Percentiles rank a stretch among this genome's conserved stretches.
phyloP scores from a whole-genome alignment of 2,329 filamentous ascomycete species.

The Dothidotthia symphoricarpi region DNA sequence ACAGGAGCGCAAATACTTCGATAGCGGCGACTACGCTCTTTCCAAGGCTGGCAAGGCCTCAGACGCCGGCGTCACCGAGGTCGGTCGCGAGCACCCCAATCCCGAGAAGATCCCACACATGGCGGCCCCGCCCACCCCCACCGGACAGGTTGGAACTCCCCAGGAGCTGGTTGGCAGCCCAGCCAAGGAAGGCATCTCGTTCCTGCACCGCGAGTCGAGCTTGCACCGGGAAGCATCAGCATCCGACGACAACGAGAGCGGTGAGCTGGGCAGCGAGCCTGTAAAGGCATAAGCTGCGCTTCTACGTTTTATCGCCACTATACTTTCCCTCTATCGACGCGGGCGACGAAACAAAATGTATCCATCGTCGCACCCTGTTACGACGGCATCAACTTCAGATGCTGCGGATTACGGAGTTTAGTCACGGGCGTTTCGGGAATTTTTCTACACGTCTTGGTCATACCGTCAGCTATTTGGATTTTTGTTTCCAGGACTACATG shows the following conservation, averaged over 20 bases:
- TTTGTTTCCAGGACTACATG: too few species aligned
- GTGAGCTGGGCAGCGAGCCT: conserved; percentile 7
- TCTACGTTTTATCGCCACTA: too few species aligned
- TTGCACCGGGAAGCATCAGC: conserved; percentile 72
- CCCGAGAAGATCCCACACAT: conserved; percentile 94
- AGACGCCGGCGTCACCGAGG: conserved; percentile 86
- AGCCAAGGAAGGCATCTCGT: conserved; percentile 79
- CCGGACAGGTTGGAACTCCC: conserved; percentile 39
- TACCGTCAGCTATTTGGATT: too few species aligned
- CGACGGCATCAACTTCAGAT: too few species aligned
- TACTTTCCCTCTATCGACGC: too few species aligned
- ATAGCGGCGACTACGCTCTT: conserved; percentile 93
- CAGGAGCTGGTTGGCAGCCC: conserved; percentile 66
- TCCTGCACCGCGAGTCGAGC: conserved; percentile 79
- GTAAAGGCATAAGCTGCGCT: too few species aligned
- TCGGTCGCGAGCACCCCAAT: conserved; percentile 91
- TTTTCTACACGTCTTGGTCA: too few species aligned
- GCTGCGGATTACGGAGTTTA: too few species aligned
- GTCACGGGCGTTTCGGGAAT: too few species aligned
- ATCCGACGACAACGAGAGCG: conserved; percentile 55
- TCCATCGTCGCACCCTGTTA: too few species aligned
- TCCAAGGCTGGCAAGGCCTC: conserved; percentile 96
- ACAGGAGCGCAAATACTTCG: conserved; percentile 92
- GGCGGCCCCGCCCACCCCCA: conserved; percentile 58
- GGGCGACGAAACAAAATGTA: too few species aligned